Conservation (phyloP, 192 early-diverging fungal genomes). For the Entomortierella chlamydospora region DNA sequence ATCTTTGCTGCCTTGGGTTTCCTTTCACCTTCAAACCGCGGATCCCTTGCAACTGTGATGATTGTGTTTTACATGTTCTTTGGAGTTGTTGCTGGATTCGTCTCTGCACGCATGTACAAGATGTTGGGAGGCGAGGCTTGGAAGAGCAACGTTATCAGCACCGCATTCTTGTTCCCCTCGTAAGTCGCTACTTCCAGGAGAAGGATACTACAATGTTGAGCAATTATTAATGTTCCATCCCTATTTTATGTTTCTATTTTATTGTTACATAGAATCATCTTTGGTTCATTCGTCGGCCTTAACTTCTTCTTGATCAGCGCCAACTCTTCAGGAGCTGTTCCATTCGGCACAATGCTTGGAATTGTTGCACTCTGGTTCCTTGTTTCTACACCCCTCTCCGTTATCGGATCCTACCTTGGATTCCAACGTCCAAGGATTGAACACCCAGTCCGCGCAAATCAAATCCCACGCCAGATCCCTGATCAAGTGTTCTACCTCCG, state of each 20-base stretch:
- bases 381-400: slow-evolving; percentile 84
- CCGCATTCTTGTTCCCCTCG: slow-evolving; percentile 85
- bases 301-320: slow-evolving; percentile 89
- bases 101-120: slow-evolving; percentile 91
- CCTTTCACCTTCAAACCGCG: slow-evolving; percentile 90
- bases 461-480: slow-evolving; percentile 94
- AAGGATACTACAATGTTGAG: too few relatives aligned
- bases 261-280: slow-evolving; percentile 57
- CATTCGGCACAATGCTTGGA: slow-evolving; percentile 87
- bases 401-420: slow-evolving; percentile 81
- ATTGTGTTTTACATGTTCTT: slow-evolving; percentile 93
- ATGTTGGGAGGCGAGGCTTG: slow-evolving; percentile 91
- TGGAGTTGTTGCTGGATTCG: slow-evolving; percentile 86
- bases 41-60: slow-evolving; percentile 93
- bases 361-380: slow-evolving; percentile 84
- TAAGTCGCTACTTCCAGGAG: slow-evolving; percentile 46
- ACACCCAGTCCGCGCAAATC: slow-evolving; percentile 87
- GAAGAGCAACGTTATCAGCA: slow-evolving; percentile 85
- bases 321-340: slow-evolving; percentile 91
- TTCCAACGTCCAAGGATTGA: slow-evolving; percentile 76
- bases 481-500: slow-evolving; percentile 86
- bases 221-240: too few relatives aligned
- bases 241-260: too few relatives aligned
- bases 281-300: slow-evolving; percentile 72
- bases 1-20: slow-evolving; percentile 97